phyloP scores from a whole-genome alignment of 768 basidiomycete species.

The Lyophyllum decastes region DNA sequence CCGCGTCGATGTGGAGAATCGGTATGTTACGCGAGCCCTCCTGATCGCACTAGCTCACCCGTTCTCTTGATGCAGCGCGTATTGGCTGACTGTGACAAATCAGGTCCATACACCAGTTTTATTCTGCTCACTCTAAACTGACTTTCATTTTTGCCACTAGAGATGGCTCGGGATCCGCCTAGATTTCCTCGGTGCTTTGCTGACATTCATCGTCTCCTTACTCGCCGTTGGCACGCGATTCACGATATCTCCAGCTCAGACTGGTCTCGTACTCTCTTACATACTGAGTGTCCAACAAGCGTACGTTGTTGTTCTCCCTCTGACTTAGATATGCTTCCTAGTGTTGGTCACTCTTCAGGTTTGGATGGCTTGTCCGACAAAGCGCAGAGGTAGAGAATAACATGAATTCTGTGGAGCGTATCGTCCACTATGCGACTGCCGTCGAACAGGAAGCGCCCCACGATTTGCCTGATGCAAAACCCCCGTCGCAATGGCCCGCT shows the following conservation, averaged over 20 bases:
- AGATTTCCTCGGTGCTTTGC: constrained; percentile 74
- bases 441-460: constrained; percentile 84
- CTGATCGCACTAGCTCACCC: not conserved
- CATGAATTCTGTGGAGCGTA: constrained; percentile 89
- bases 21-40: constrained; percentile 34
- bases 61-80: constrained; percentile 53
- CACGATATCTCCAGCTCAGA: constrained; percentile 77
- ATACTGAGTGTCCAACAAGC: constrained; percentile 79
- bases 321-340: not conserved
- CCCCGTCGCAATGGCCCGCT: constrained; percentile 70
- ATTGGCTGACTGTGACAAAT: constrained; percentile 84
- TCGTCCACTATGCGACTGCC: constrained; percentile 77
- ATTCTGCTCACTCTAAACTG: not conserved
- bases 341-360: constrained; percentile 35
- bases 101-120: constrained; percentile 45
- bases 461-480: constrained; percentile 59
- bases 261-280: constrained; percentile 76
- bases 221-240: constrained; percentile 76
- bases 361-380: constrained; percentile 78
- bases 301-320: constrained; percentile 21
- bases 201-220: constrained; percentile 80
- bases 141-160: constrained; percentile 32
- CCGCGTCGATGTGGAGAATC: constrained; percentile 83
- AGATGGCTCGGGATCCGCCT: constrained; percentile 89
- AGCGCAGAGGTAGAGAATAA: constrained; percentile 88